These are phyloP conservation scores for Colletotrichum noveboracense DNA, from an alignment of 2,329 filamentous ascomycete species.

Conservation along the genomic window DNA sequence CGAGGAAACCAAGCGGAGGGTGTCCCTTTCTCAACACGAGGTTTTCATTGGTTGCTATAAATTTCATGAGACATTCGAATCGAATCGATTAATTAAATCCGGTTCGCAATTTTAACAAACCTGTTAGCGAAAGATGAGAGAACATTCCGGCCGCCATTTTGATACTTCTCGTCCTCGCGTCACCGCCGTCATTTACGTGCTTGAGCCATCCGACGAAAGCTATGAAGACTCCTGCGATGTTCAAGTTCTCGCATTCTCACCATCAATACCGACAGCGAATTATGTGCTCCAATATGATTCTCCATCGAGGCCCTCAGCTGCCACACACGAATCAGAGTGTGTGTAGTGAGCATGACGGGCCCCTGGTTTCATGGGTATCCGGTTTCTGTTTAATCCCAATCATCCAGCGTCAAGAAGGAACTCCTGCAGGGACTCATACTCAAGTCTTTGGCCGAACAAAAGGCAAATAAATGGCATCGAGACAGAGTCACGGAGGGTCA, in stretches of 20 bases:
- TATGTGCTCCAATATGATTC: not conserved
- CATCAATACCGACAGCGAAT: not conserved
- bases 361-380: not conserved
- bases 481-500: not conserved
- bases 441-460: not conserved
- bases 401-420: not conserved
- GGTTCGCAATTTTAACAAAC: accelerated
- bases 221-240: not conserved
- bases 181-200: not conserved
- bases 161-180: not conserved
- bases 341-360: not conserved
- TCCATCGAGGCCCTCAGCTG: not conserved
- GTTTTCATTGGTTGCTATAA: not conserved
- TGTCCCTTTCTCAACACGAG: not conserved
- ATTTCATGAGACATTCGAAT: not conserved
- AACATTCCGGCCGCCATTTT: not conserved
- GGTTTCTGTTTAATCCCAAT: not conserved
- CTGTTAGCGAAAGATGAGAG: not conserved
- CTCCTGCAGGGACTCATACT: not conserved
- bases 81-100: not conserved
- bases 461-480: not conserved
- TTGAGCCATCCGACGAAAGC: not conserved
- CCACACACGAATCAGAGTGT: not conserved
- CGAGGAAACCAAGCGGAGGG: not conserved
- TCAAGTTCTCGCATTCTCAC: not conserved